Evolutionary conservation across 2,329 filamentous ascomycete species (phyloP), one percentile per base, ranked within the genome.

Genomic region (Colletotrichum tropicicola): DNA sequence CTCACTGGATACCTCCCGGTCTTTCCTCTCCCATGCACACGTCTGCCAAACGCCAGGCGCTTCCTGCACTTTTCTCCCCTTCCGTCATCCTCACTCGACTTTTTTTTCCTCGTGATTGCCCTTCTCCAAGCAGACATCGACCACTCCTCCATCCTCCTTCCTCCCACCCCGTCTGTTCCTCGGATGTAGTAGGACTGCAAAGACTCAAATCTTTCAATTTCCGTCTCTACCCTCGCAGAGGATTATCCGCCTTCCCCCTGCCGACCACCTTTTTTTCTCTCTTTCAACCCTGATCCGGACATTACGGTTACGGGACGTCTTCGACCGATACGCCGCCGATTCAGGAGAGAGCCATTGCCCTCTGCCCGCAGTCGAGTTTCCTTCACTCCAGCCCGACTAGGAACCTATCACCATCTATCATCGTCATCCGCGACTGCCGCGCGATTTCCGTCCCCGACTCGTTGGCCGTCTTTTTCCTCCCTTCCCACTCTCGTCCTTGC

Each of bases 71-170:
- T 30, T 15, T 35, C 23, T 39, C 56, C 55, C 41, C 27, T 54
- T 54, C 27, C 48, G 56, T 45, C 49, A 45, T 30, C 44, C 39
- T 23, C 23, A 17, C 32, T 28, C 39, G 23, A n/a, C n/a, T n/a
- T 45, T 55, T 47, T 59, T 21, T 39, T 32, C 41, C 37, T 43
- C 32, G 21, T 62, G 56, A 55, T 54, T 51, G 30, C 30, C 58
- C n/a, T 13, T 39, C 44, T 53, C 15, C 6, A 2, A 19, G 21
- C 32, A 17, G 15, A 43, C 32, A 15, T 49, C 13, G 23, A n/a
- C n/a, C n/a, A n/a, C n/a, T 5, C 28, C 21, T n/a, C 17, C 39
- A 44, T 15, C 27, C 27, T 44, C 19, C 37, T n/a, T 19, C 23
- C 37, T n/a, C 21, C 23, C 27, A 30, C n/a, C 10, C 13, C 48